These are phyloP conservation scores for Ascochyta clinopodiicola DNA, from an alignment of 2,329 filamentous ascomycete species.

Conservation along the genomic window DNA sequence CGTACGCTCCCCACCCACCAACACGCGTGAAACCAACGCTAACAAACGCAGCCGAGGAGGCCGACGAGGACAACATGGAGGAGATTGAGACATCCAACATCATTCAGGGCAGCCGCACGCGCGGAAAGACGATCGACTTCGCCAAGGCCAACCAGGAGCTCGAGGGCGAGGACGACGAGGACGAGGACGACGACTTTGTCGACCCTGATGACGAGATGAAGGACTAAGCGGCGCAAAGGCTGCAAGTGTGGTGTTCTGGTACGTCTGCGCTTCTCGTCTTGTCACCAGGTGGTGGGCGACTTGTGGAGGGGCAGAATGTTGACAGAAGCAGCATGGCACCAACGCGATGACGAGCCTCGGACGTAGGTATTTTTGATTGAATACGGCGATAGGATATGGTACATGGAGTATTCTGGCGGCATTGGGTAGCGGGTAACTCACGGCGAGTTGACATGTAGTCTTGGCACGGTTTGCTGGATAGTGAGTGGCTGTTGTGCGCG, in stretches of 20 bases:
- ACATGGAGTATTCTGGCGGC: constrained; percentile 26
- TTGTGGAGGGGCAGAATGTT: neutral
- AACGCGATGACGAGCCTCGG: constrained; percentile 28
- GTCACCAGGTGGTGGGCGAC: neutral
- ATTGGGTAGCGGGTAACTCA: constrained; percentile 34
- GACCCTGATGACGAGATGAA: constrained; percentile 74
- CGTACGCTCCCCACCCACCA: constrained; percentile 33
- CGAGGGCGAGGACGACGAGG: constrained; percentile 75
- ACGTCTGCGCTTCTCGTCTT: constrained; percentile 12
- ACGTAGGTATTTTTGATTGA: constrained; percentile 19
- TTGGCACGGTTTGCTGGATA: constrained; percentile 33
- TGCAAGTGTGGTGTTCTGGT: constrained; percentile 28
- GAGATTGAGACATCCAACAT: constrained; percentile 93
- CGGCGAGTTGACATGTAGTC: constrained; percentile 31
- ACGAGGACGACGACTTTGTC: constrained; percentile 75
- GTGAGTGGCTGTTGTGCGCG: constrained; percentile 24
- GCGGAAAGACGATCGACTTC: constrained; percentile 91
- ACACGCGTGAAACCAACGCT: constrained; percentile 13
- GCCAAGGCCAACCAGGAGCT: constrained; percentile 85
- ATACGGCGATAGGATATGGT: constrained; percentile 17
- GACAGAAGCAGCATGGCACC: constrained; percentile 21
- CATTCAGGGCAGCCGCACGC: constrained; percentile 76
- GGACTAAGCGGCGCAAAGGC: constrained; percentile 49
- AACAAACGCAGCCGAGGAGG: constrained; percentile 60
- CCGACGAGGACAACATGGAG: constrained; percentile 82